phyloP scores from a whole-genome alignment of 768 basidiomycete genomes.

The Leccinum subgranulosum region DNA sequence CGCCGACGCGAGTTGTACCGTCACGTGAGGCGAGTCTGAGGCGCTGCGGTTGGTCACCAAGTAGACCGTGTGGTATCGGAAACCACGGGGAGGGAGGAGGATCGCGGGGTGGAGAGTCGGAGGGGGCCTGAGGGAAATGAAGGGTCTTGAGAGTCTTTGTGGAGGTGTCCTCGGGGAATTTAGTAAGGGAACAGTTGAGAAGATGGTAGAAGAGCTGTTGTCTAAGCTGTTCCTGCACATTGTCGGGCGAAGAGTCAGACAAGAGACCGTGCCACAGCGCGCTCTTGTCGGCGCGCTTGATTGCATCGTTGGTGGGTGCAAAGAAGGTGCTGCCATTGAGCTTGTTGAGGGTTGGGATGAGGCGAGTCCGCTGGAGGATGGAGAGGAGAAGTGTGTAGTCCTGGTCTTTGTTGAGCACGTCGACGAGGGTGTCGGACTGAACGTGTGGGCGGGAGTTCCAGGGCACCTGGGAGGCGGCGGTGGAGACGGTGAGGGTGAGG shows the following conservation, averaged over 20 bases:
- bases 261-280: slow-evolving; percentile 32
- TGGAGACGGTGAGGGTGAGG: slow-evolving; percentile 13
- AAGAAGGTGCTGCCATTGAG: slow-evolving; percentile 85
- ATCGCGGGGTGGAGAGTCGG: slow-evolving; percentile 60
- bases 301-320: slow-evolving; percentile 93
- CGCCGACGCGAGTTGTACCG: slow-evolving; percentile 56
- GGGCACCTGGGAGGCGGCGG: slow-evolving; percentile 22
- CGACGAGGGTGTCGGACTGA: slow-evolving; percentile 64
- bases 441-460: slow-evolving; percentile 20
- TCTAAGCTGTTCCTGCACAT: slow-evolving; percentile 77
- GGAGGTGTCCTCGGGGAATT: slow-evolving; percentile 39
- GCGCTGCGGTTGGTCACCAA: slow-evolving; percentile 80
- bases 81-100: slow-evolving; percentile 85
- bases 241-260: slow-evolving; percentile 53
- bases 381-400: slow-evolving; percentile 74
- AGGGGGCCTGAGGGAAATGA: slow-evolving; percentile 57
- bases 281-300: slow-evolving; percentile 43
- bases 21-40: slow-evolving; percentile 59
- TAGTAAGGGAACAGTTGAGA: slow-evolving; percentile 71
- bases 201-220: slow-evolving; percentile 95
- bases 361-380: slow-evolving; percentile 78
- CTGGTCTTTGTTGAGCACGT: slow-evolving; percentile 68
- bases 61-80: slow-evolving; percentile 75
- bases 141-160: slow-evolving; percentile 53
- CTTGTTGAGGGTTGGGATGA: slow-evolving; percentile 89